phyloP scores from a whole-genome alignment of 2,329 filamentous ascomycete genomes.

The Colletotrichum theobromicola region DNA sequence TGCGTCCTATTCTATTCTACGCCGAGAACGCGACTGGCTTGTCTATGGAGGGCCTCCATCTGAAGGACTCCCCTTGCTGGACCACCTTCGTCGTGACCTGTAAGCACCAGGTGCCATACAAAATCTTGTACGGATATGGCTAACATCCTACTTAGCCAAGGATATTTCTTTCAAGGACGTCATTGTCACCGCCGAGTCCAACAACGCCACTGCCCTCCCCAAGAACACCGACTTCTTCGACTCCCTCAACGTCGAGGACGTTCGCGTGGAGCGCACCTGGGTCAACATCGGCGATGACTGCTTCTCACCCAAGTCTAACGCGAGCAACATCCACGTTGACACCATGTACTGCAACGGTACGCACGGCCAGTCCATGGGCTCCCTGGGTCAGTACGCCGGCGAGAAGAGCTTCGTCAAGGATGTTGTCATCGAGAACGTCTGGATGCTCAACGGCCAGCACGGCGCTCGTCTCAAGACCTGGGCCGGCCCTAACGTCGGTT shows the following conservation, averaged over 20 bases:
- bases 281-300: slow-evolving; percentile 71
- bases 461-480: slow-evolving; percentile 71
- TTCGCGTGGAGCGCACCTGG: slow-evolving; percentile 21
- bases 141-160: slow-evolving; percentile 32
- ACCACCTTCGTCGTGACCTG: slow-evolving; percentile 65
- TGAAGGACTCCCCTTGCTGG: slow-evolving; percentile 67
- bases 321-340: slow-evolving; percentile 62
- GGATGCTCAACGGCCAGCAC: slow-evolving; percentile 53
- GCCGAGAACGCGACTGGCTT: slow-evolving; percentile 65
- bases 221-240: slow-evolving; percentile 65
- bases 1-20: slow-evolving; percentile 63
- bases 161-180: slow-evolving; percentile 59
- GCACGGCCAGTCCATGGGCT: slow-evolving; percentile 67
- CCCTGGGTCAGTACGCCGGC: slow-evolving; percentile 62
- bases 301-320: slow-evolving; percentile 69
- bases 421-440: slow-evolving; percentile 65
- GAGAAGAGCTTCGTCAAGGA: slow-evolving; percentile 39
- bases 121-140: neutral
- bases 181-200: slow-evolving; percentile 57
- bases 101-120: slow-evolving; percentile 24
- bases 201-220: slow-evolving; percentile 62
- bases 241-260: slow-evolving; percentile 23
- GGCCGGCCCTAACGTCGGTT: slow-evolving; percentile 58
- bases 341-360: slow-evolving; percentile 64
- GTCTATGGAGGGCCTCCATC: slow-evolving; percentile 61